These are phyloP conservation scores for Pichia thaimueangensis DNA, from an alignment of 805 yeast genomes.

Conservation along the genomic window DNA sequence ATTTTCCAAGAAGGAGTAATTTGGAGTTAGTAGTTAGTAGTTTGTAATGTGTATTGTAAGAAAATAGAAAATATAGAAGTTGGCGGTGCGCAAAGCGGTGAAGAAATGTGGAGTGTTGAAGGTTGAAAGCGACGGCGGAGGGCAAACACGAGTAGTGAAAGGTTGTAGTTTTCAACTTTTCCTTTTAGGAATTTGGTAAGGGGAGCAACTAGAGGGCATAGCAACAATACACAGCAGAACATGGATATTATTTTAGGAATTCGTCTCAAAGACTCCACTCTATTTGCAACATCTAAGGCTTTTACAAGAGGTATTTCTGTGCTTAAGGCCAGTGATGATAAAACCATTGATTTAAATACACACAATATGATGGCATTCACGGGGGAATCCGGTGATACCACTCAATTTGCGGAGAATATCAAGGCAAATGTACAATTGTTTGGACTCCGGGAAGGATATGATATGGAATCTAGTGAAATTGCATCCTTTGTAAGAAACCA, in stretches of 20 bases:
- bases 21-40: too few relatives aligned
- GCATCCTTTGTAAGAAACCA: slow-evolving; percentile 85
- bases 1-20: too few relatives aligned
- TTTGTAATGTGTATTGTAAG: too few relatives aligned
- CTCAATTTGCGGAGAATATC: slow-evolving; percentile 88
- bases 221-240: not conserved
- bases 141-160: too few relatives aligned
- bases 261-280: slow-evolving; percentile 70
- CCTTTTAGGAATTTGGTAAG: too few relatives aligned
- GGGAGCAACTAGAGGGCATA: too few relatives aligned
- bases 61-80: too few relatives aligned
- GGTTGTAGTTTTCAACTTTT: too few relatives aligned
- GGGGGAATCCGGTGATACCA: slow-evolving; percentile 96
- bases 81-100: too few relatives aligned
- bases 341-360: slow-evolving; percentile 66
- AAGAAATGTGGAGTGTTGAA: too few relatives aligned
- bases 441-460: slow-evolving; percentile 77
- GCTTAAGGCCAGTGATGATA: slow-evolving; percentile 71
- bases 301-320: slow-evolving; percentile 86
- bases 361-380: slow-evolving; percentile 82
- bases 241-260: slow-evolving; percentile 94
- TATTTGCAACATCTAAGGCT: slow-evolving; percentile 92
- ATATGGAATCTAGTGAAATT: slow-evolving; percentile 77
- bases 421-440: slow-evolving; percentile 89
- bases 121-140: too few relatives aligned